Conservation (phyloP, 2,329 filamentous ascomycete species). For the Hypoxylon sp. region DNA sequence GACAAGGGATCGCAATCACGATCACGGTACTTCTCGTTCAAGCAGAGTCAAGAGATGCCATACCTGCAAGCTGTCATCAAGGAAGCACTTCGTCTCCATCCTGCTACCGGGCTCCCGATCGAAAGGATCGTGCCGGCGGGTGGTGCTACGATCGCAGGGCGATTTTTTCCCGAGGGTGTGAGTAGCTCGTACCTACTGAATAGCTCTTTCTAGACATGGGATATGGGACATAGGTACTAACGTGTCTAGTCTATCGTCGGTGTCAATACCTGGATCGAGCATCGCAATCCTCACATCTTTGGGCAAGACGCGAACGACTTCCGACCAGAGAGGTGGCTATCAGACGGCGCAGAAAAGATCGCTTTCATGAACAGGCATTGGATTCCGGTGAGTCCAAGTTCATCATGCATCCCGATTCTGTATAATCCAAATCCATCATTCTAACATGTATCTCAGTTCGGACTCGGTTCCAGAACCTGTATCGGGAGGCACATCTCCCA, state of each 20-base stretch:
- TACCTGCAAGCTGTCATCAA: conserved; percentile 60
- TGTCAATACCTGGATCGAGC: conserved; percentile 54
- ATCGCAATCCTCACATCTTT: conserved; percentile 53
- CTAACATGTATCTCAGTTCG: conserved; percentile 43
- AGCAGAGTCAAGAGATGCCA: conserved; percentile 46
- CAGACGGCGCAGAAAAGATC: conserved; percentile 22
- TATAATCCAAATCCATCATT: neutral
- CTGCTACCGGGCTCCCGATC: conserved; percentile 53
- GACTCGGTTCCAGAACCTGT: conserved; percentile 48
- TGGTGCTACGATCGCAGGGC: neutral
- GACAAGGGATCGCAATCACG: neutral
- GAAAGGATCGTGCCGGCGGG: conserved; percentile 53
- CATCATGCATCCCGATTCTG: neutral
- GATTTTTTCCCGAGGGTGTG: conserved; percentile 2
- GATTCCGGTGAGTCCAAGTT: conserved; percentile 2
- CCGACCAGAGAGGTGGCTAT: conserved; percentile 36
- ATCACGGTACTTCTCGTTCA: conserved; percentile 44
- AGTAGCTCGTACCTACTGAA: neutral
- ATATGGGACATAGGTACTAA: neutral
- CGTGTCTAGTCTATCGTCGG: conserved; percentile 50
- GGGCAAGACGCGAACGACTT: conserved; percentile 50
- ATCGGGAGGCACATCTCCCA: conserved; percentile 50
- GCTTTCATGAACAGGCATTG: conserved; percentile 28
- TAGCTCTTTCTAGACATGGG: neutral
- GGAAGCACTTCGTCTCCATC: conserved; percentile 57